Conservation (phyloP, 345 rosid species). For the Eucalyptus grandis region DNA sequence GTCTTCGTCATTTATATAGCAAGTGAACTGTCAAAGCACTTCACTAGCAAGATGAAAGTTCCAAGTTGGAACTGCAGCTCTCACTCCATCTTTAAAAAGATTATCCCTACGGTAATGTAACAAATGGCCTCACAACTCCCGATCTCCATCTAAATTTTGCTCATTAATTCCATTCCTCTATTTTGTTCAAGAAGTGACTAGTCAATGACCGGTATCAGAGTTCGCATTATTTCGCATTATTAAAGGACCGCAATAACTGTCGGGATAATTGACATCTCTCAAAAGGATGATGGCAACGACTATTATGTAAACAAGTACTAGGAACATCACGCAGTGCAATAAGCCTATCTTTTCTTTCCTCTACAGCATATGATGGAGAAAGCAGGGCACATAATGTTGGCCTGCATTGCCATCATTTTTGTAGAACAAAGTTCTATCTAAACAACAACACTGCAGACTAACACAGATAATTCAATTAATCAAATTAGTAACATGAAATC, state of each 20-base stretch:
- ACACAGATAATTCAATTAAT: background rate
- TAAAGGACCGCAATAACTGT: background rate
- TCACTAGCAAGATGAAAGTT: background rate
- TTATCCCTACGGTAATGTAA: background rate
- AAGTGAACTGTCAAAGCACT: background rate
- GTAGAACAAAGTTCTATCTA: background rate
- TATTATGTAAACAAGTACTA: background rate
- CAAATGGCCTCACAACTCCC: background rate
- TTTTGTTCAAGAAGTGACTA: background rate
- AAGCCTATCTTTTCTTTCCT: background rate
- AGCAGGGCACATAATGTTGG: background rate
- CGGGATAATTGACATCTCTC: background rate
- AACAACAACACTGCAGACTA: background rate
- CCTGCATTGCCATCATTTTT: background rate
- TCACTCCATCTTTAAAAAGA: background rate
- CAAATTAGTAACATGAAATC: background rate
- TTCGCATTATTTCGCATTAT: background rate
- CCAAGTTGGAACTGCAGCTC: background rate
- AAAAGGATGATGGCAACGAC: background rate
- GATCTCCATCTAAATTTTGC: background rate
- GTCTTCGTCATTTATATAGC: background rate
- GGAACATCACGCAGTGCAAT: background rate
- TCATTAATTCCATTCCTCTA: background rate
- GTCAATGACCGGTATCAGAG: background rate
- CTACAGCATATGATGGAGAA: background rate